phyloP scores from a whole-genome alignment of 1,139 yeast species.

The Kodamaea anthophila region DNA sequence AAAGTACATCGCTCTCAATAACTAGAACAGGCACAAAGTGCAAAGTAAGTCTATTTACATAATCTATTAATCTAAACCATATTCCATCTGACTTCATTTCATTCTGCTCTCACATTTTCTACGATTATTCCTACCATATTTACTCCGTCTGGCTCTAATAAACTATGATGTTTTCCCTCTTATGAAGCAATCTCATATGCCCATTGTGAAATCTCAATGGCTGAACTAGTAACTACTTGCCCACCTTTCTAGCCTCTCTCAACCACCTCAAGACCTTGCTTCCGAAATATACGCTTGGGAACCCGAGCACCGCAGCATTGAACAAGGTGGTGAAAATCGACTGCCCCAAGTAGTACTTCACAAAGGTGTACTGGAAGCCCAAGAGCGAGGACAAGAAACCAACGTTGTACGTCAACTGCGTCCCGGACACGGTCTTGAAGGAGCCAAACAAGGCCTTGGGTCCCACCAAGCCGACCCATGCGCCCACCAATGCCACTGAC shows the following conservation, averaged over 20 bases:
- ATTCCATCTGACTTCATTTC: no score
- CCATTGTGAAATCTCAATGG: no score
- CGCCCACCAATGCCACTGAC: slow-evolving; percentile 36
- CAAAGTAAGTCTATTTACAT: no score
- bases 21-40: no score
- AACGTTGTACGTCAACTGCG: slow-evolving; percentile 29
- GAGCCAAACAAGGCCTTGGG: slow-evolving; percentile 34
- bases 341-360: slow-evolving; percentile 62
- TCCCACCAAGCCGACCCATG: slow-evolving; percentile 46
- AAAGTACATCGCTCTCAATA: no score
- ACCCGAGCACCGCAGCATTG: slow-evolving; percentile 44
- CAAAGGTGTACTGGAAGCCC: slow-evolving; percentile 58
- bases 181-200: no score
- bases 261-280: slow-evolving; percentile 48
- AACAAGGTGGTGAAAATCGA: slow-evolving; percentile 67
- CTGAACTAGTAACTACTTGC: no score
- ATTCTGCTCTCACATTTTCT: no score
- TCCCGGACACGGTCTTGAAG: slow-evolving; percentile 21
- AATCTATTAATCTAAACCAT: no score
- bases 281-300: slow-evolving; percentile 62
- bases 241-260: slow-evolving; percentile 28
- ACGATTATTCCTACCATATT: no score
- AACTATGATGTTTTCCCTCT: no score
- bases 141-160: no score
- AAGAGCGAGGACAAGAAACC: slow-evolving; percentile 50